Percentiles rank a stretch among this genome's conserved stretches.
Evolutionary conservation across 2,329 filamentous ascomycete species (phyloP).

Genomic region (Diplodia corticola): DNA sequence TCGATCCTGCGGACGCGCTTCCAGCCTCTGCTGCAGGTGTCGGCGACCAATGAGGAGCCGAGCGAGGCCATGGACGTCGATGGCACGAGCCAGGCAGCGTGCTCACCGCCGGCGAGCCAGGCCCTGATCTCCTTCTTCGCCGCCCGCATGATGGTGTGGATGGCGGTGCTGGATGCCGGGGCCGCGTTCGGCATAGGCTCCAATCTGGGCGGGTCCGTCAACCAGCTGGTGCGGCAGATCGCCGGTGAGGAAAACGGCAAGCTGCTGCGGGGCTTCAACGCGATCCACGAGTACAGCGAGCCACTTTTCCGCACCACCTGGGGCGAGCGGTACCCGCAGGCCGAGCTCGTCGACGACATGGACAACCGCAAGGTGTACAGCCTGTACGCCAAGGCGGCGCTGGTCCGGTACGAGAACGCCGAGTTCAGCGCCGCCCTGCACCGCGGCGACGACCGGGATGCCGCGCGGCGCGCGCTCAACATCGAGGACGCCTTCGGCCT

Average conservation of each 20-base stretch:
- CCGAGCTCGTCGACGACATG: conserved; percentile 39
- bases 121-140: conserved; percentile 35
- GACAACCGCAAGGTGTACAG: conserved; percentile 40
- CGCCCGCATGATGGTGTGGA: conserved; percentile 39
- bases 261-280: conserved; percentile 29
- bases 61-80: conserved; percentile 10
- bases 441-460: conserved; percentile 23
- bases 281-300: conserved; percentile 38
- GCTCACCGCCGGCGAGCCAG: background rate
- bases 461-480: conserved; percentile 21
- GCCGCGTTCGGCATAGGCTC: conserved; percentile 39
- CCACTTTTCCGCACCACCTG: conserved; percentile 38
- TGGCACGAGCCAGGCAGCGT: background rate
- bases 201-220: conserved; percentile 5
- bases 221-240: conserved; percentile 27
- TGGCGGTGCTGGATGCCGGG: conserved; percentile 35
- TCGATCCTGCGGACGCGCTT: conserved; percentile 33
- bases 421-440: conserved; percentile 29
- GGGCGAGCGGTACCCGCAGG: conserved; percentile 38
- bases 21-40: conserved; percentile 22
- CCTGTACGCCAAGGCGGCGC: conserved; percentile 34
- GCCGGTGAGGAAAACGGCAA: conserved; percentile 32
- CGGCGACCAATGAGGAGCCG: background rate
- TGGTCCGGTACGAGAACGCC: conserved; percentile 38
- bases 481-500: conserved; percentile 27